Conservation (phyloP, 768 basidiomycete genomes). For the Pulveroboletus sp. region DNA sequence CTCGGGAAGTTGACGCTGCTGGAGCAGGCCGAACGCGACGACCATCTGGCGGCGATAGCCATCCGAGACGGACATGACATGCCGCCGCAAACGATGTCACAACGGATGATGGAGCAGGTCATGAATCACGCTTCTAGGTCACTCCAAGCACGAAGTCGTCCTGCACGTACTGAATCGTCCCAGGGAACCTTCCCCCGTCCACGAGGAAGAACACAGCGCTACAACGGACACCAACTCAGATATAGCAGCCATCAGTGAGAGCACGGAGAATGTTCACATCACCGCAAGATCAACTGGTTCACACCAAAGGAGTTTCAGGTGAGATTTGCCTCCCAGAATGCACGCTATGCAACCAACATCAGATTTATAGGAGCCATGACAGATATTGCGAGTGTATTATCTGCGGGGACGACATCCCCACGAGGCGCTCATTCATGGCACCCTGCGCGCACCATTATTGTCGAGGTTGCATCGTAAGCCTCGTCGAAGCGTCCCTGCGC, state of each 20-base stretch:
- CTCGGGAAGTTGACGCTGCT: constrained; percentile 30
- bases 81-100: constrained; percentile 16
- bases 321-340: neutral
- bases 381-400: constrained; percentile 33
- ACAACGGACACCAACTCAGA: neutral
- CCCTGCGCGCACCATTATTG: constrained; percentile 49
- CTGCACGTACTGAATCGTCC: constrained; percentile 1
- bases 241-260: neutral
- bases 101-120: constrained; percentile 9
- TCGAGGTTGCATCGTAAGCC: constrained; percentile 37
- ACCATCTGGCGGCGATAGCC: constrained; percentile 40
- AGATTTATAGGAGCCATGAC: constrained; percentile 2
- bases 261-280: constrained; percentile 3
- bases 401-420: constrained; percentile 36
- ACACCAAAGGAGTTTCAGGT: neutral
- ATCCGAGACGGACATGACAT: constrained; percentile 28
- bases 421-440: constrained; percentile 30
- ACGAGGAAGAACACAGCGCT: neutral
- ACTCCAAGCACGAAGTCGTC: neutral
- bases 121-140: constrained; percentile 3
- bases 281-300: neutral
- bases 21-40: constrained; percentile 39
- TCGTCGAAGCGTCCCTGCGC: constrained; percentile 39
- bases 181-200: neutral
- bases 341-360: neutral